These are phyloP conservation scores for Gigaspora rosea DNA, from an alignment of 192 early-diverging fungal genomes.

Conservation along the genomic window DNA sequence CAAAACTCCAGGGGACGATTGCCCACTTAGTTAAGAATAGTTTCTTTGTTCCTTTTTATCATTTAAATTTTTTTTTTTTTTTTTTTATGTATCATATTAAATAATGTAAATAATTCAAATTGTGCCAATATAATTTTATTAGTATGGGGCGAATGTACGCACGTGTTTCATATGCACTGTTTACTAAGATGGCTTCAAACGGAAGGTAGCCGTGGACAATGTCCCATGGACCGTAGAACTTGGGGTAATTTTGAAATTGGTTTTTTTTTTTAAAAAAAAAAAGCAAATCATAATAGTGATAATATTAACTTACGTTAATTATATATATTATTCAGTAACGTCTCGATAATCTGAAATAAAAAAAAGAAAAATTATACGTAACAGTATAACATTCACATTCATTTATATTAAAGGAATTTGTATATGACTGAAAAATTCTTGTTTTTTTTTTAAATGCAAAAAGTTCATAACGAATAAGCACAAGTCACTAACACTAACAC, in stretches of 20 bases:
- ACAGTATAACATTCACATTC: too few species aligned
- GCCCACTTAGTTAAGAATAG: conserved; percentile 62
- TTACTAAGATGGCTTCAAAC: conserved; percentile 77
- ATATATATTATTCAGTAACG: too few species aligned
- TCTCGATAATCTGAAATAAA: too few species aligned
- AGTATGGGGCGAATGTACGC: conserved; percentile 91
- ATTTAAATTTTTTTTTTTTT: background rate
- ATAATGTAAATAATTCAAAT: background rate
- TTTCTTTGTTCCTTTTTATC: background rate
- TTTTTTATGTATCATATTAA: background rate
- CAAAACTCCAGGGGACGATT: conserved; percentile 85
- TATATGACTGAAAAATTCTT: too few species aligned
- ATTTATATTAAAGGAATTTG: too few species aligned
- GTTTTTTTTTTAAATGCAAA: too few species aligned
- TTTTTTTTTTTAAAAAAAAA: background rate
- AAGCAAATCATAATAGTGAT: too few species aligned
- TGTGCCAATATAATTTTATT: conserved; percentile 2
- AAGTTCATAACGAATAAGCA: too few species aligned
- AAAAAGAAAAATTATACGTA: too few species aligned
- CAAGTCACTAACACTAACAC: too few species aligned
- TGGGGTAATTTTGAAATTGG: conserved; percentile 16
- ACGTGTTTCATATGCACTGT: conserved; percentile 96
- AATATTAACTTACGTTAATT: too few species aligned
- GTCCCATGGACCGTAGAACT: conserved; percentile 82
- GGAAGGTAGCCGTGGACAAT: conserved; percentile 70